Conservation (phyloP, 2,329 filamentous ascomycete genomes). For the Penicillium sp. region DNA sequence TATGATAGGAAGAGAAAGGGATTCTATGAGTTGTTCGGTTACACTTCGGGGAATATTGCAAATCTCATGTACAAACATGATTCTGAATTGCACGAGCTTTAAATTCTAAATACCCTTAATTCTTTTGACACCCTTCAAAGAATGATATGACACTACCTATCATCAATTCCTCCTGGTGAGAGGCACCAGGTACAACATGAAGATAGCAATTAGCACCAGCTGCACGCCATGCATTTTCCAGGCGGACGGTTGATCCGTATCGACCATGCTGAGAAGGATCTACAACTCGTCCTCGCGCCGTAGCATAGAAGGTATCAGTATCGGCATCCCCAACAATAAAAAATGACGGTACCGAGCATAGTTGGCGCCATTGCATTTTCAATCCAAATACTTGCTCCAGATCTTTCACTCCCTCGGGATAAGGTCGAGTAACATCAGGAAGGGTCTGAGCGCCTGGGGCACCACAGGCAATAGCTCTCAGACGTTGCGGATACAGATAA, state of each 20-base stretch:
- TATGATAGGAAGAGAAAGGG: neutral
- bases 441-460: neutral
- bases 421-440: neutral
- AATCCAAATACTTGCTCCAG: neutral
- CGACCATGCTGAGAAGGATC: neutral
- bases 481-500: neutral
- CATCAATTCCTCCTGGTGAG: neutral
- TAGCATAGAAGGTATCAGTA: slow-evolving; percentile 3
- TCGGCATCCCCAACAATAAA: slow-evolving; percentile 1
- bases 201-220: neutral
- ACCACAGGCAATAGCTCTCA: neutral
- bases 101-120: neutral
- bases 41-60: neutral
- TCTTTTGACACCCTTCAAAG: neutral
- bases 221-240: neutral
- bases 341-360: neutral
- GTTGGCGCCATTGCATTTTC: neutral
- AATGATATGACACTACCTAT: neutral
- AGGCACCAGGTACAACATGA: neutral
- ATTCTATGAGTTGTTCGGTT: neutral
- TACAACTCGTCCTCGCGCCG: neutral
- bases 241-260: neutral
- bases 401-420: neutral
- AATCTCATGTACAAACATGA: neutral
- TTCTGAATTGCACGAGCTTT: neutral